Conservation (phyloP, 1,284 basidiomycete genomes). For the Farysia itapuensis region DNA sequence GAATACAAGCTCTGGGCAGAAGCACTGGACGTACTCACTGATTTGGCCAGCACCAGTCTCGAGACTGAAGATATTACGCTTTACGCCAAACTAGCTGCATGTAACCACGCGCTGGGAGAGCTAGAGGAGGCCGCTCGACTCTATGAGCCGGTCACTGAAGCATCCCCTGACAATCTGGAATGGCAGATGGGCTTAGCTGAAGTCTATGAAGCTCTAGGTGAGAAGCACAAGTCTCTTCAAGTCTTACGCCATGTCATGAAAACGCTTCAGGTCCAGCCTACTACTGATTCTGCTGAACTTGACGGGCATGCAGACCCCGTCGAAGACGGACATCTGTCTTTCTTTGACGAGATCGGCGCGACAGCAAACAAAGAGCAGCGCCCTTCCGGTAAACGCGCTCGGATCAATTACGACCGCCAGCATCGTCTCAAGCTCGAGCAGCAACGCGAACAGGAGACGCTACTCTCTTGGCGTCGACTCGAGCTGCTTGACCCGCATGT, state of each 20-base stretch:
- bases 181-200: conserved; percentile 68
- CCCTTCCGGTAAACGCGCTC: conserved; percentile 8
- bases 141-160: conserved; percentile 68
- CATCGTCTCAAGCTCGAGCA: conserved; percentile 40
- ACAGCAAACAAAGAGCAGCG: conserved; percentile 2
- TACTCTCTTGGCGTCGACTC: conserved; percentile 41
- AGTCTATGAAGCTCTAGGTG: conserved; percentile 76
- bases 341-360: conserved; percentile 44
- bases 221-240: conserved; percentile 78
- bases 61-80: conserved; percentile 38
- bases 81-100: conserved; percentile 47
- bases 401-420: conserved; percentile 28
- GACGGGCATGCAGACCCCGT: neutral
- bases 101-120: conserved; percentile 44
- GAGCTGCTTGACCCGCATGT: conserved; percentile 41
- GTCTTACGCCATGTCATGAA: conserved; percentile 73
- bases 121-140: conserved; percentile 37
- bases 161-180: conserved; percentile 74
- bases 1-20: conserved; percentile 43
- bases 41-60: conserved; percentile 18
- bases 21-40: conserved; percentile 43
- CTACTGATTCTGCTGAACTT: conserved; percentile 1
- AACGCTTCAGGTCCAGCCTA: conserved; percentile 16
- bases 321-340: conserved; percentile 20
- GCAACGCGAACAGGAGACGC: conserved; percentile 53